phyloP scores from a whole-genome alignment of 2,329 filamentous ascomycete species.

The Ophiosphaerella korrae region DNA sequence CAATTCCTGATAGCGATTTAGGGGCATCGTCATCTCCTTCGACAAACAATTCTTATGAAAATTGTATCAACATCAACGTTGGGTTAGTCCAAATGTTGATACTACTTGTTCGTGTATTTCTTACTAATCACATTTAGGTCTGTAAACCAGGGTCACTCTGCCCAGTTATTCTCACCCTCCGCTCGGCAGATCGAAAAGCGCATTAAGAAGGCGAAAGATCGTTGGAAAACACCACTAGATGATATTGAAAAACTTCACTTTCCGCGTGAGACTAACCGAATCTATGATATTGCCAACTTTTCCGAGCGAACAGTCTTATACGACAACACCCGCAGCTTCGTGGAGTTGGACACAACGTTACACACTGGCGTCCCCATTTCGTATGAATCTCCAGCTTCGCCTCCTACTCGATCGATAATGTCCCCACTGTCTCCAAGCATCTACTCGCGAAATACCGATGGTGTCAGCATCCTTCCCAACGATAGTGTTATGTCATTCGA shows the following conservation, averaged over 20 bases:
- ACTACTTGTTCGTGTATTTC: no score
- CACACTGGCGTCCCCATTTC: not conserved
- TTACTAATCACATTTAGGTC: not conserved
- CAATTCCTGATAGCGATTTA: conserved; percentile 12
- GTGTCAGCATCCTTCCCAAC: conserved; percentile 41
- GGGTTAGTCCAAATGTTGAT: not conserved
- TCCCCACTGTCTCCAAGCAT: conserved; percentile 53
- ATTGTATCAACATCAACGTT: conserved; percentile 1
- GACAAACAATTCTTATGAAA: conserved; percentile 4
- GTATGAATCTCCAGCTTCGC: conserved; percentile 11
- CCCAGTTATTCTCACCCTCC: conserved; percentile 36
- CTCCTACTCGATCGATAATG: conserved; percentile 12
- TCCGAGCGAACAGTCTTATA: not conserved
- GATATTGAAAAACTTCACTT: conserved; percentile 35
- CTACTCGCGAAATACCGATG: conserved; percentile 53
- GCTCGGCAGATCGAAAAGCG: conserved; percentile 48
- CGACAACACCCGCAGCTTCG: not conserved
- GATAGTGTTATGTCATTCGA: conserved; percentile 41
- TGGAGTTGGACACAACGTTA: not conserved
- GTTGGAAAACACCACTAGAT: conserved; percentile 51
- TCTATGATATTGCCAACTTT: conserved; percentile 18
- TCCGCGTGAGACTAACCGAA: conserved; percentile 34
- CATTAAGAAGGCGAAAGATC: conserved; percentile 44
- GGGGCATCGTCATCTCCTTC: conserved; percentile 9
- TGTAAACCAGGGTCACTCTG: not conserved